A percentile compares a stretch with the other conserved stretches of the same genome.
phyloP scores from a whole-genome alignment of 305 asterid species.

The Nicotiana rustica region DNA sequence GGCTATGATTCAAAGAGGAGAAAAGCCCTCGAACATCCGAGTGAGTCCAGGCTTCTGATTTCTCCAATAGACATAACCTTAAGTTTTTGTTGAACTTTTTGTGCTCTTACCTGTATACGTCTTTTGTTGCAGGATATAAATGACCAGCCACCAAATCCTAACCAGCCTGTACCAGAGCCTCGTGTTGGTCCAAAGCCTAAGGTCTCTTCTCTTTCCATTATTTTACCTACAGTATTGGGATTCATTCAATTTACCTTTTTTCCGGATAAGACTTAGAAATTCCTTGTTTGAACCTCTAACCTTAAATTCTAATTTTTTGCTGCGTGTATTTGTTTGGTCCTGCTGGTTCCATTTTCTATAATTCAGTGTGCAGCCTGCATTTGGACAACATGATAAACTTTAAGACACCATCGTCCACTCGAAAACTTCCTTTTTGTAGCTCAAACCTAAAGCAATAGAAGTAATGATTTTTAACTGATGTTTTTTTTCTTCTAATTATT shows the following conservation, averaged over 20 bases:
- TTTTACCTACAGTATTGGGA: neutral
- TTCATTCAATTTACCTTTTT: neutral
- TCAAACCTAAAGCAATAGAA: neutral
- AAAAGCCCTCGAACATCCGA: conserved; percentile 81
- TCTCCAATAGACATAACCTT: neutral
- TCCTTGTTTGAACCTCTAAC: neutral
- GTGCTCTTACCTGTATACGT: conserved; percentile 21
- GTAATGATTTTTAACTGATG: conserved; percentile 7
- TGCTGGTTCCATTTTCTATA: conserved; percentile 15
- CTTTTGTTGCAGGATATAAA: conserved; percentile 70
- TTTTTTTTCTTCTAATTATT: neutral
- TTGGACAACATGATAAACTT: neutral
- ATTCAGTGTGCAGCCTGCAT: neutral
- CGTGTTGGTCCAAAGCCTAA: conserved; percentile 72
- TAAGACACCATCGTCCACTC: neutral
- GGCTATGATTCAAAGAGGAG: conserved; percentile 94
- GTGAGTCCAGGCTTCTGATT: conserved; percentile 50
- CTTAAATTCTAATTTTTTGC: too few relatives aligned
- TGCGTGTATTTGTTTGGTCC: neutral
- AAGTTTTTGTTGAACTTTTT: neutral
- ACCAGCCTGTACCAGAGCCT: conserved; percentile 77
- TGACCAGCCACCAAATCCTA: conserved; percentile 92
- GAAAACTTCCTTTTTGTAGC: neutral
- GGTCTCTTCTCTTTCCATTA: conserved; percentile 50
- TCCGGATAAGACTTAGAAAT: neutral